phyloP scores from a whole-genome alignment of 768 basidiomycete species.

The Udeniomyces megalosporus region DNA sequence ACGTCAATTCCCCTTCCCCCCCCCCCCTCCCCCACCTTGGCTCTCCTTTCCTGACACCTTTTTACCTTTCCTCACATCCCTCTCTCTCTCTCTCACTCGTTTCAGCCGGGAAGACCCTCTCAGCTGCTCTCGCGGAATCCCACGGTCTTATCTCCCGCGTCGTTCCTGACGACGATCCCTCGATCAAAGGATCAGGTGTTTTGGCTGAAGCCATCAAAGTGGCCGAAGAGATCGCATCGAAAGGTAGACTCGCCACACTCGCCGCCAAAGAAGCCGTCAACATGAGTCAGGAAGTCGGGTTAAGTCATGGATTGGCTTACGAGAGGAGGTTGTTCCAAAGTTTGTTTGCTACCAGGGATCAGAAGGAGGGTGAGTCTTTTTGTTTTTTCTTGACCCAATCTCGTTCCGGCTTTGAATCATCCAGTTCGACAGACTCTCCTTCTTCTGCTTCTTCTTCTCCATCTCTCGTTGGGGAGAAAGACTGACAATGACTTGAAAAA shows the following conservation, averaged over 20 bases:
- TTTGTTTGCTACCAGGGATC: slow-evolving; percentile 82
- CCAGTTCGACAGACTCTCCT: too few species aligned
- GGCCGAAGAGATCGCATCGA: slow-evolving; percentile 60
- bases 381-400: not conserved
- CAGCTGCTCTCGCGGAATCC: slow-evolving; percentile 60
- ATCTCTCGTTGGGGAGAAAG: not conserved
- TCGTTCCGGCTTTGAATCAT: too few species aligned
- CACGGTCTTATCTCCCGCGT: slow-evolving; percentile 82
- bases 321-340: slow-evolving; percentile 82
- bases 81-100: slow-evolving; percentile 35
- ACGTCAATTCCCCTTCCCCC: not conserved
- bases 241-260: slow-evolving; percentile 64
- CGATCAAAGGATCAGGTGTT: slow-evolving; percentile 38
- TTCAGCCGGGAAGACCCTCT: slow-evolving; percentile 66
- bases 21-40: not conserved
- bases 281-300: slow-evolving; percentile 65
- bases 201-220: slow-evolving; percentile 55
- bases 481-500: too few species aligned
- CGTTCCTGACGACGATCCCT: slow-evolving; percentile 57
- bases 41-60: not conserved
- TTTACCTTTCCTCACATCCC: too few species aligned
- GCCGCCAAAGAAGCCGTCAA: slow-evolving; percentile 89
- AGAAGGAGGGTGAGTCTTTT: slow-evolving; percentile 68
- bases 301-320: slow-evolving; percentile 67
- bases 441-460: not conserved